These are phyloP conservation scores for Ophiostoma sp. DNA, from an alignment of 2,329 filamentous ascomycete species.

Conservation along the genomic window DNA sequence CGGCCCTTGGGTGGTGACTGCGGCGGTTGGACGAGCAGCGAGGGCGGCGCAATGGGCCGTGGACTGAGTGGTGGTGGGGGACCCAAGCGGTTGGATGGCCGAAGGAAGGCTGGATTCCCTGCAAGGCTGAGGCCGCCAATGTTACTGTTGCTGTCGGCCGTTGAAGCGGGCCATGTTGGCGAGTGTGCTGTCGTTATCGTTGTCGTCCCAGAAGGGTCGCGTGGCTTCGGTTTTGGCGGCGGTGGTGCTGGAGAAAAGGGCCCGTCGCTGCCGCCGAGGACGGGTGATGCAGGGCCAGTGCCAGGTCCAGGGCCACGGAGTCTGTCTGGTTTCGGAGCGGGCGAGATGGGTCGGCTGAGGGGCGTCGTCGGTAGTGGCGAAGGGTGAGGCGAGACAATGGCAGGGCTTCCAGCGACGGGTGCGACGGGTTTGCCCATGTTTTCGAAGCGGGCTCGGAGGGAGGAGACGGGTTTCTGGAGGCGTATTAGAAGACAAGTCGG, in stretches of 20 bases:
- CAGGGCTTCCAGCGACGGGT: conserved; percentile 39
- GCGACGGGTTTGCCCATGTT: conserved; percentile 62
- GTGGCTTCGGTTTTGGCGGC: conserved; percentile 43
- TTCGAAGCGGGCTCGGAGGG: conserved; percentile 77
- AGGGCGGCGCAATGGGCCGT: conserved; percentile 54
- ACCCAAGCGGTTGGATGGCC: conserved; percentile 47
- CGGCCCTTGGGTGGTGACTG: conserved; percentile 63
- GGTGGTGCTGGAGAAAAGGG: conserved; percentile 38
- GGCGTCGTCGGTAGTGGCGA: conserved; percentile 31
- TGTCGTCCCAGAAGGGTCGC: conserved; percentile 1
- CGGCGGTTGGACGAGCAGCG: conserved; percentile 69
- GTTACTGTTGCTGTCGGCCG: neutral
- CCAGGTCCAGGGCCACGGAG: conserved; percentile 37
- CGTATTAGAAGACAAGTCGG: neutral
- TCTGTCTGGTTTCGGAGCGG: conserved; percentile 45
- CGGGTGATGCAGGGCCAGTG: conserved; percentile 20
- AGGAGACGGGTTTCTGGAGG: conserved; percentile 74
- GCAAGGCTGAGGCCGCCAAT: neutral
- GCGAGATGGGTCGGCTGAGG: conserved; percentile 40
- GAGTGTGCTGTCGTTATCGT: neutral
- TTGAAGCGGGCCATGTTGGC: neutral
- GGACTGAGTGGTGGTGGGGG: conserved; percentile 50
- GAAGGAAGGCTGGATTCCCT: conserved; percentile 24
- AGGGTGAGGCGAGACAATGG: conserved; percentile 21
- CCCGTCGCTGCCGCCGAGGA: conserved; percentile 36